Conservation (phyloP, 2,329 filamentous ascomycete genomes). For the Neonectria neomacrospora region DNA sequence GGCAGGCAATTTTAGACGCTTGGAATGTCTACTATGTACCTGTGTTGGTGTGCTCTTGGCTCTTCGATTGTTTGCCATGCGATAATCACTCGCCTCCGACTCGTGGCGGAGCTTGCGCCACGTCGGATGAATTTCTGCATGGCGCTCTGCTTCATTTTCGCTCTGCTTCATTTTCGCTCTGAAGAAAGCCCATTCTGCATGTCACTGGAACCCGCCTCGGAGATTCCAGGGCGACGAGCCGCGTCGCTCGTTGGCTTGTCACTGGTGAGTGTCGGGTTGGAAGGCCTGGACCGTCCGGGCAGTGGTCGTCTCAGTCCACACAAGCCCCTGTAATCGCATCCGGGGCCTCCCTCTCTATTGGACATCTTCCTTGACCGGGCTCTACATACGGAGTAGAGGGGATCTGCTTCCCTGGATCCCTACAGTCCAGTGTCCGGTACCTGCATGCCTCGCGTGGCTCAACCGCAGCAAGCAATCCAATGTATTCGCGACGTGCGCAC, state of each 20-base stretch:
- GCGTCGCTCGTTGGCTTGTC: slow-evolving; percentile 9
- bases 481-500: slow-evolving; percentile 36
- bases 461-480: slow-evolving; percentile 11
- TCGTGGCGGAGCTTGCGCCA: slow-evolving; percentile 31
- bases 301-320: background rate
- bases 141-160: too few relatives aligned
- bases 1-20: slow-evolving; percentile 8
- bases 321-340: slow-evolving; percentile 14
- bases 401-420: slow-evolving; percentile 34
- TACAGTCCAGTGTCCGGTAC: slow-evolving; percentile 35
- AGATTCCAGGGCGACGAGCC: slow-evolving; percentile 27
- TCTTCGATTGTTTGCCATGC: background rate
- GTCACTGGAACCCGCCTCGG: slow-evolving; percentile 2
- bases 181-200: background rate
- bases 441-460: slow-evolving; percentile 34
- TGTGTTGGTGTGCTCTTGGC: slow-evolving; percentile 3
- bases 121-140: slow-evolving; percentile 12
- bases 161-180: too few relatives aligned
- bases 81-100: background rate
- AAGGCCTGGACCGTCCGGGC: slow-evolving; percentile 3
- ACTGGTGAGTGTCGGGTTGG: background rate
- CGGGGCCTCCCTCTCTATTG: slow-evolving; percentile 9
- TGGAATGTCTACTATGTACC: too few relatives aligned
- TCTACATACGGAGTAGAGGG: too few relatives aligned
- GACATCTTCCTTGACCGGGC: slow-evolving; percentile 10